phyloP scores from a whole-genome alignment of 441 rosid genomes.

The Francoa sonchifolia region DNA sequence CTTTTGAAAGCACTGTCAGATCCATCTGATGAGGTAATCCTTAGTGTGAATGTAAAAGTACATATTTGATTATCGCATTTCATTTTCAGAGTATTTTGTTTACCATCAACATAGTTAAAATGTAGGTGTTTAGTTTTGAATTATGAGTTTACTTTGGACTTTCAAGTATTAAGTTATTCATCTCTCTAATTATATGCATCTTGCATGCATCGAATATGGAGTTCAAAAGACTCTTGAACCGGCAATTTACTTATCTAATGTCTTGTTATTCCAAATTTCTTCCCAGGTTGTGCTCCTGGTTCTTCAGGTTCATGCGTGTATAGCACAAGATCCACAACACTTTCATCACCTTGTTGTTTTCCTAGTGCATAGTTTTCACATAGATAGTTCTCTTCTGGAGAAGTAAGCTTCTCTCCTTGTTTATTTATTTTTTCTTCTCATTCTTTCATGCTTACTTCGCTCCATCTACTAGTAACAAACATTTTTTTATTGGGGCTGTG shows the following conservation, averaged over 20 bases:
- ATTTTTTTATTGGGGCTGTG: too few species aligned
- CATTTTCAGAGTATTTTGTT: slow-evolving; percentile 4
- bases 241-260: not conserved
- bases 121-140: too few species aligned
- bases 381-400: slow-evolving; percentile 79
- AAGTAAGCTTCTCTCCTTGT: slow-evolving; percentile 56
- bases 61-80: slow-evolving; percentile 7
- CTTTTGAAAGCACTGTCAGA: slow-evolving; percentile 86
- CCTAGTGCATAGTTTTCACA: slow-evolving; percentile 81
- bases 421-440: slow-evolving; percentile 1
- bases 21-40: slow-evolving; percentile 78
- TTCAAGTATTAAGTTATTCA: too few species aligned
- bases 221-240: not conserved
- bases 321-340: slow-evolving; percentile 83
- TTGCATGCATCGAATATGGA: too few species aligned
- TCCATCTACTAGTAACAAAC: too few species aligned
- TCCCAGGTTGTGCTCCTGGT: slow-evolving; percentile 91
- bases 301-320: slow-evolving; percentile 97
- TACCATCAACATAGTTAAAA: not conserved
- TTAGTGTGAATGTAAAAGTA: too few species aligned
- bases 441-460: too few species aligned
- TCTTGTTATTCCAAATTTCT: slow-evolving; percentile 4
- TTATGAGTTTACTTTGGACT: too few species aligned
- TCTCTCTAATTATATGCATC: too few species aligned
- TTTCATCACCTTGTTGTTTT: slow-evolving; percentile 94